A percentile compares a stretch with the other conserved stretches of the same genome.
These are phyloP conservation scores for Cercospora brassicicola DNA, from an alignment of 2,329 filamentous ascomycete species.

Conservation along the genomic window DNA sequence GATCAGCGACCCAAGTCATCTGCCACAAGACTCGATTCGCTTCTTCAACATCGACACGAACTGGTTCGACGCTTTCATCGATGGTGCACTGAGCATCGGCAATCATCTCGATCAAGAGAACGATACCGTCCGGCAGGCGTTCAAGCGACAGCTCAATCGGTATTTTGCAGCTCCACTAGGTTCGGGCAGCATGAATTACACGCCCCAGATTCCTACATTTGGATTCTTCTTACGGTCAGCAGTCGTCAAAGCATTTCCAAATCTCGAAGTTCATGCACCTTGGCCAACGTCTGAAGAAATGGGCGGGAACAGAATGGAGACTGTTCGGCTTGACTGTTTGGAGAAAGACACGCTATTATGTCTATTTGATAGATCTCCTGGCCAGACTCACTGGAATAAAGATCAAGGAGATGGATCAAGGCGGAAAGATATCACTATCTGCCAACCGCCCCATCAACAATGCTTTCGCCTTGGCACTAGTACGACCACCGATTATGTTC, in stretches of 20 bases:
- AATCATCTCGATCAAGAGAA: constrained; percentile 16
- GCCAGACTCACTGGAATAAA: constrained; percentile 1
- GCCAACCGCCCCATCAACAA: constrained; percentile 13
- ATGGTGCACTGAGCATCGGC: constrained; percentile 18
- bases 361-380: background rate
- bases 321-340: background rate
- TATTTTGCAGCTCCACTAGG: background rate
- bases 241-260: constrained; percentile 8
- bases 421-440: constrained; percentile 8
- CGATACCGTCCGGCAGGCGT: constrained; percentile 9
- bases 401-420: constrained; percentile 10
- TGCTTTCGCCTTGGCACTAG: constrained; percentile 9
- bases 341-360: background rate
- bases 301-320: constrained; percentile 1
- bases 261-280: constrained; percentile 7
- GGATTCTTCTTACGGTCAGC: constrained; percentile 4
- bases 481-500: constrained; percentile 1
- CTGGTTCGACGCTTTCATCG: constrained; percentile 18
- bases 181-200: background rate
- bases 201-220: constrained; percentile 6
- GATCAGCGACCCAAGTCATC: constrained; percentile 3
- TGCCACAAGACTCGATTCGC: constrained; percentile 14
- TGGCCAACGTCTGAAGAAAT: background rate
- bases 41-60: constrained; percentile 19
- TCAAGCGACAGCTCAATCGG: constrained; percentile 4